Percentiles rank a stretch among this genome's conserved stretches.
Conservation (phyloP, 1,139 yeast genomes). For the Pichia sp. region DNA sequence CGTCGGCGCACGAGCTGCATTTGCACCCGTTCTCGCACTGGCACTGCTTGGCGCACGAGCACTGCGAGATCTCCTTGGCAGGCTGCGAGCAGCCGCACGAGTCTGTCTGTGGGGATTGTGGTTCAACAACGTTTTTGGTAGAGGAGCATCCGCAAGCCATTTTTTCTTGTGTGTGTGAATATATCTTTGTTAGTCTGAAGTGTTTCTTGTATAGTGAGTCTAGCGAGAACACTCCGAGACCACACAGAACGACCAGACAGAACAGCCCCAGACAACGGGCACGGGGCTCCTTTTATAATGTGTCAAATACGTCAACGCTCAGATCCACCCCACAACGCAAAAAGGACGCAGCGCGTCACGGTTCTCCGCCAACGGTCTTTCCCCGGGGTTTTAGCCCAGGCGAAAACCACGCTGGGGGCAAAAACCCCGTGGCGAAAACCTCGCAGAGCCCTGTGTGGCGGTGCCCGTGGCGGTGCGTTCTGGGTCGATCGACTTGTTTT, state of each 20-base stretch:
- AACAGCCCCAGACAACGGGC: neutral
- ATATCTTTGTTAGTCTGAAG: neutral
- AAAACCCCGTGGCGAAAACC: neutral
- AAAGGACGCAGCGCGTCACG: neutral
- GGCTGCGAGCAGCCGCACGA: neutral
- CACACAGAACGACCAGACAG: too few species aligned
- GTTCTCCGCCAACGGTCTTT: neutral
- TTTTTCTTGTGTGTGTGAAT: neutral
- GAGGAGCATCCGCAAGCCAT: constrained; percentile 6
- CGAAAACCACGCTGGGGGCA: neutral
- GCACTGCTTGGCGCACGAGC: constrained; percentile 17
- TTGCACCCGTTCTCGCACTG: constrained; percentile 15
- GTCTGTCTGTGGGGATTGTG: neutral
- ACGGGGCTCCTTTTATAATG: neutral
- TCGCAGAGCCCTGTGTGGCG: neutral
- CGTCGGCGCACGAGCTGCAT: constrained; percentile 15
- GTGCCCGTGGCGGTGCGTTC: too few species aligned
- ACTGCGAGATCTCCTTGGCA: neutral
- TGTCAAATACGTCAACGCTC: neutral
- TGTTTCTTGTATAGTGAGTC: neutral
- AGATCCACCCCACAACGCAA: neutral
- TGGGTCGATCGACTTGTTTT: neutral
- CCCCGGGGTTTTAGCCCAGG: neutral
- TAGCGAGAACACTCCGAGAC: too few species aligned
- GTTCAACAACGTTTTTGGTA: neutral